These are phyloP conservation scores for Saccharomyces hybrid DNA, from an alignment of 1,139 yeast genomes.

Conservation along the genomic window DNA sequence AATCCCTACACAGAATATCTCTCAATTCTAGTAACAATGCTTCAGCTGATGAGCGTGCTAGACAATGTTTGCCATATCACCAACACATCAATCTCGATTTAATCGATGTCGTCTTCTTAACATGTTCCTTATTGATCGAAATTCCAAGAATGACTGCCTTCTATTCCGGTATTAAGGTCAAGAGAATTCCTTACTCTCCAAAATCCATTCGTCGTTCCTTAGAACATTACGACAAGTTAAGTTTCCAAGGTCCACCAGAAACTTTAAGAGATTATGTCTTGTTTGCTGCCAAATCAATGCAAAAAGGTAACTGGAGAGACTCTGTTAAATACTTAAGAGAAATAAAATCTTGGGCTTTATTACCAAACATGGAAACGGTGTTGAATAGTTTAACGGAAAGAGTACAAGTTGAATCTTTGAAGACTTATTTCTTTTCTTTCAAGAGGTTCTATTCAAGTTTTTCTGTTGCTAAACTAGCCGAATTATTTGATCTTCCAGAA, in stretches of 20 bases:
- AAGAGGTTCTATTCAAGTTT: constrained; percentile 69
- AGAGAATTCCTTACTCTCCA: constrained; percentile 53
- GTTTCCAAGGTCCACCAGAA: constrained; percentile 97
- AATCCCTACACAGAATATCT: constrained; percentile 50
- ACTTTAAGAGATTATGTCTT: constrained; percentile 89
- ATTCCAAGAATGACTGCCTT: constrained; percentile 78
- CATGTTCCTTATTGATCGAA: constrained; percentile 83
- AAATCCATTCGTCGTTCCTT: constrained; percentile 88
- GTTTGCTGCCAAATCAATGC: constrained; percentile 86
- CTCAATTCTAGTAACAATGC: constrained; percentile 37
- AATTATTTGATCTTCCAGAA: constrained; percentile 56
- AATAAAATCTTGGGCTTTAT: constrained; percentile 84
- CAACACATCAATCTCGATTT: constrained; percentile 96
- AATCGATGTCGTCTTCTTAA: constrained; percentile 88
- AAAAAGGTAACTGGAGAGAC: constrained; percentile 82
- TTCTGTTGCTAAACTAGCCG: constrained; percentile 58
- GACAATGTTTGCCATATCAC: constrained; percentile 91
- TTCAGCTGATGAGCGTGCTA: constrained; percentile 39
- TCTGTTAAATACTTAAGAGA: constrained; percentile 65
- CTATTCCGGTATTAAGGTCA: constrained; percentile 46
- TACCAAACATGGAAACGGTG: constrained; percentile 61
- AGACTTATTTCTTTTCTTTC: constrained; percentile 83
- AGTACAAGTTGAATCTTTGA: constrained; percentile 81
- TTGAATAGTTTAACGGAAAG: constrained; percentile 65
- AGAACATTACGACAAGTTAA: constrained; percentile 91